These are phyloP conservation scores for Schoenoplectus tabernaemontani DNA, from an alignment of 202 grass and related monocot species.

Conservation along the genomic window DNA sequence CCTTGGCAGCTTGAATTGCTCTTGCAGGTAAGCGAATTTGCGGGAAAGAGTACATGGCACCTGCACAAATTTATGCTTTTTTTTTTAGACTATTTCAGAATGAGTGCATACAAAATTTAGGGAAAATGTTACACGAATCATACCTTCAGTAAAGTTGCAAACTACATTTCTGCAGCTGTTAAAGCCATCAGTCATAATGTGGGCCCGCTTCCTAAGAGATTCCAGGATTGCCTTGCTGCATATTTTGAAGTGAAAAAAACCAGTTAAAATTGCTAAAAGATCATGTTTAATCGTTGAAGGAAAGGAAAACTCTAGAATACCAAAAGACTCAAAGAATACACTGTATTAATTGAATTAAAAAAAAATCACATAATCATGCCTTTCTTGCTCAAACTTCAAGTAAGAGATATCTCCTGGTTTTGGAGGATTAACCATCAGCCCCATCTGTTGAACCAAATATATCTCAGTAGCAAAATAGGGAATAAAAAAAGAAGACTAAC, in stretches of 20 bases:
- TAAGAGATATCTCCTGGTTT: slow-evolving; percentile 98
- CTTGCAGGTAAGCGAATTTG: slow-evolving; percentile 79
- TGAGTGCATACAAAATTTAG: background rate
- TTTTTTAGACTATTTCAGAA: slow-evolving; percentile 14
- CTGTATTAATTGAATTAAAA: background rate
- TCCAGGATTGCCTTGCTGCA: slow-evolving; percentile 72
- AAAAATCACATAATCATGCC: slow-evolving; percentile 31
- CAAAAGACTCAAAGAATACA: background rate
- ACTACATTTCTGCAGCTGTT: slow-evolving; percentile 96
- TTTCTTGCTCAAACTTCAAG: slow-evolving; percentile 67
- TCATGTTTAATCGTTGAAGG: background rate
- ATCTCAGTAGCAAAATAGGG: background rate
- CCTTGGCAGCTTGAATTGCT: slow-evolving; percentile 78
- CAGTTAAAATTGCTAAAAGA: background rate
- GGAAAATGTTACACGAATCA: background rate
- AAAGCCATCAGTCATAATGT: slow-evolving; percentile 93
- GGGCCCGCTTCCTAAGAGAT: slow-evolving; percentile 85
- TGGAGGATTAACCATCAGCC: slow-evolving; percentile 90
- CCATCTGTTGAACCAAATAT: slow-evolving; percentile 52
- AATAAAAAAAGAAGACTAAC: background rate
- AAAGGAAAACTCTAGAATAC: slow-evolving; percentile 4
- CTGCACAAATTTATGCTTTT: slow-evolving; percentile 33
- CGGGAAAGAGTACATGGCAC: slow-evolving; percentile 99
- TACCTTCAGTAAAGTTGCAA: slow-evolving; percentile 98
- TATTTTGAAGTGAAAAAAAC: slow-evolving; percentile 24